Evolutionary conservation across 371 early-diverging fungal species (phyloP).

Genomic region (Chytridium lagenaria): DNA sequence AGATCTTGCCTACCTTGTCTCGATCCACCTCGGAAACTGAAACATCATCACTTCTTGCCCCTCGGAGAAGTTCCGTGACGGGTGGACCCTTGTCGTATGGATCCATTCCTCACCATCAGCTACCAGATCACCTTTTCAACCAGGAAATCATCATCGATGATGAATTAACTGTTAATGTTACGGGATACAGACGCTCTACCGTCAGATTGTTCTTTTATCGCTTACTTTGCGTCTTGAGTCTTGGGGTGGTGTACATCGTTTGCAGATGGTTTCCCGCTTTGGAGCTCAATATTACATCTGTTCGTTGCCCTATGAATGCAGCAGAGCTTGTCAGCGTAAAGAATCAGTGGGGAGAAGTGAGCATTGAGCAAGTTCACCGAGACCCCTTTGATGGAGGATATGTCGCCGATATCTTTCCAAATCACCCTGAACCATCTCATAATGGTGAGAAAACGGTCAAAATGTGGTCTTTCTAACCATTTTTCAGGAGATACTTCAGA

Average conservation of each 20-base stretch:
- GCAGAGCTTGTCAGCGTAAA: slow-evolving; percentile 75
- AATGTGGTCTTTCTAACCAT: not conserved
- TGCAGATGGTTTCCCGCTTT: slow-evolving; percentile 85
- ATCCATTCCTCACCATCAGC: slow-evolving; percentile 6
- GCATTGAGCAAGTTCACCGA: slow-evolving; percentile 65
- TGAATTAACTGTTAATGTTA: slow-evolving; percentile 63
- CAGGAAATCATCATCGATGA: slow-evolving; percentile 55
- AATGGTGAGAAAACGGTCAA: slow-evolving; percentile 1
- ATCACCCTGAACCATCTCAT: slow-evolving; percentile 6
- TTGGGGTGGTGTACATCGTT: slow-evolving; percentile 75
- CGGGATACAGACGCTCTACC: slow-evolving; percentile 66
- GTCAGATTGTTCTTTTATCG: slow-evolving; percentile 62
- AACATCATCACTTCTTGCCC: slow-evolving; percentile 2
- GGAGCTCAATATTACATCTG: slow-evolving; percentile 72
- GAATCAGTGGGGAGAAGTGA: slow-evolving; percentile 79
- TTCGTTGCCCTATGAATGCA: slow-evolving; percentile 61
- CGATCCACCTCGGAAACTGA: slow-evolving; percentile 11
- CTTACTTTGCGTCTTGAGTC: slow-evolving; percentile 63
- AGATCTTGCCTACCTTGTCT: slow-evolving; percentile 14
- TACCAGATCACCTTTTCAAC: slow-evolving; percentile 32
- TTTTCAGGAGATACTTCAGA: not conserved
- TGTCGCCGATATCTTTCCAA: slow-evolving; percentile 47
- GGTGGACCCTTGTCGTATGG: not conserved
- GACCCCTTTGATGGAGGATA: slow-evolving; percentile 38
- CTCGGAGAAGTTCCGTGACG: not conserved